Evolutionary conservation across 2,329 filamentous ascomycete species (phyloP), one percentile per base, ranked within the genome.

Genomic region (Zymoseptoria crescenta): DNA sequence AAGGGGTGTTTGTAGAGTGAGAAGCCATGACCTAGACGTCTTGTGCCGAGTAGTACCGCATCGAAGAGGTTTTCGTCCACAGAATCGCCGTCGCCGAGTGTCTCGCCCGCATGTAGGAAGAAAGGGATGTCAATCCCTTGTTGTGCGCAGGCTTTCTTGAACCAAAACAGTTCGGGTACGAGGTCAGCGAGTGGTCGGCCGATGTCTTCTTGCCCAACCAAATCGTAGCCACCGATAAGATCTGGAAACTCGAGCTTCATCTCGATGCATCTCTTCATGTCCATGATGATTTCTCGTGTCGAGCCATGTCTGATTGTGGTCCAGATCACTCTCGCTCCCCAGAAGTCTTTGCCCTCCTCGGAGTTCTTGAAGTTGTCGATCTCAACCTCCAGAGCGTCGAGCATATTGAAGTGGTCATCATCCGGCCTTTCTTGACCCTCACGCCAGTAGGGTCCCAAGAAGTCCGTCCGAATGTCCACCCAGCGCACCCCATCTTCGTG

Each of bases 41-140:
- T 81, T 0, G 91, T 93, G 2, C 91, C 92, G 5, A 97, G 82
- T 8, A 96, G 77, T 13, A 97, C 81, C 0, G 91, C 91, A 72
- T 96, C 92, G 72, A 91, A 96, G 2, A 97, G 81, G 73, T 96
- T 96, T 63, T 84, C 79, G 69, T 96, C 92, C 0, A 88, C 87
- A 20, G 79, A 80, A 65, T 85, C 86, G 28, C 91, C 91, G 61
- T 89, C 85, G 16, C 90, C 91, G 0, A 96, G 83, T 35, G 86
- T 90, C 75, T 96, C 92, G 64, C 92, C 93, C 0, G 93, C 92
- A 72, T 96, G 92, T 77, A 97, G 95, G 79, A 96, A 96, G 78
- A 96, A 96, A 0, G 93, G 93, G 8, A 99, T 85, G 54, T 91
- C 84, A 45, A 96, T 83, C 2, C 83, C 84, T 68, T 91, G 87